Evolutionary conservation across 2,329 filamentous ascomycete species (phyloP).

Genomic region (Cladosporium sp.): DNA sequence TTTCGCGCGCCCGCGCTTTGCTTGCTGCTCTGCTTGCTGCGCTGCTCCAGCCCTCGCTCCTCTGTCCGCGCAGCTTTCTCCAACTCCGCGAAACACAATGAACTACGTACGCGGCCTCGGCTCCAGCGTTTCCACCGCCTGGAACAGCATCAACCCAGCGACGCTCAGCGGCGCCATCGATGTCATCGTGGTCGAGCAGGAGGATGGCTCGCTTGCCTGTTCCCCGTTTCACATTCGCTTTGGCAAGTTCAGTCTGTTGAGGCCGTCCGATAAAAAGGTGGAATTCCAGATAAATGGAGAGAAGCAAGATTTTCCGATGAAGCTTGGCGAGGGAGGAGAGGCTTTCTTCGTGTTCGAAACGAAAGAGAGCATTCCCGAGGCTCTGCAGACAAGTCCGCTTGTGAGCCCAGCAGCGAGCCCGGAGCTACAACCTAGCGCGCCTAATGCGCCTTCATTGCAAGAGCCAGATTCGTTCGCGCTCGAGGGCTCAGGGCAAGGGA

Average conservation of each 20-base stretch:
- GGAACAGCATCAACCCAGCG: conserved; percentile 98
- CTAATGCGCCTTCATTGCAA: conserved; percentile 44
- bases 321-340: conserved; percentile 92
- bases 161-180: conserved; percentile 97
- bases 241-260: conserved; percentile 92
- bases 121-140: conserved; percentile 93
- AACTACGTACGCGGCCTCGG: conserved; percentile 96
- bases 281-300: conserved; percentile 91
- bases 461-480: conserved; percentile 68
- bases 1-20: neutral
- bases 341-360: conserved; percentile 99
- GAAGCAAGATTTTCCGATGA: conserved; percentile 95
- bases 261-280: conserved; percentile 97
- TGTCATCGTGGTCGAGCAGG: conserved; percentile 95
- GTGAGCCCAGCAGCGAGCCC: conserved; percentile 87
- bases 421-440: conserved; percentile 48
- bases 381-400: conserved; percentile 87
- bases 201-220: conserved; percentile 80
- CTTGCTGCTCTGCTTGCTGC: no score
- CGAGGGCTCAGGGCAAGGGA: conserved; percentile 36
- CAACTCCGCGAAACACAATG: conserved; percentile 51
- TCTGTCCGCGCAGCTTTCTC: neutral
- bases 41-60: neutral
- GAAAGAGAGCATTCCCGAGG: conserved; percentile 81
- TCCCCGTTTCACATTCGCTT: conserved; percentile 98